A percentile compares a stretch with the other conserved stretches of the same genome.
Evolutionary conservation across 2,329 filamentous ascomycete species (phyloP).

Genomic region (Cytospora leucostoma): DNA sequence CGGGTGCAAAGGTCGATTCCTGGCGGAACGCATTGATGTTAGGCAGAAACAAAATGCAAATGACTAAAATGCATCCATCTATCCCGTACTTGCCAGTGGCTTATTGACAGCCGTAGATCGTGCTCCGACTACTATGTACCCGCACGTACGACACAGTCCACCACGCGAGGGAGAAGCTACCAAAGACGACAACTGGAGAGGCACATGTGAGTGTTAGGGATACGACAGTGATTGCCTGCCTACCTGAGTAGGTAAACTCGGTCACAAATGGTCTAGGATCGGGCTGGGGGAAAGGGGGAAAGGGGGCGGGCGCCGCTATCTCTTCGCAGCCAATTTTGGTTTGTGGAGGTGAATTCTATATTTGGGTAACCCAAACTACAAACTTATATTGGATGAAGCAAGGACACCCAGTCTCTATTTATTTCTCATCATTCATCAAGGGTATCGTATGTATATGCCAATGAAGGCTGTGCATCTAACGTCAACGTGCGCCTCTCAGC

Average conservation of each 20-base stretch:
- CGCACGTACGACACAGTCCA: neutral
- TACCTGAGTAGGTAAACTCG: neutral
- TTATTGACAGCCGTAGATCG: neutral
- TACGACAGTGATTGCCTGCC: neutral
- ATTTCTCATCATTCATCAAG: conserved; percentile 20
- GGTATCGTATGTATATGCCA: conserved; percentile 22
- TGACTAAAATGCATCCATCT: conserved; percentile 12
- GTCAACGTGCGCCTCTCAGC: neutral
- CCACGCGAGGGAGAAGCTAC: neutral
- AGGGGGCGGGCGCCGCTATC: neutral
- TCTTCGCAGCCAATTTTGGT: neutral
- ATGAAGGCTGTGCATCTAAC: conserved; percentile 5
- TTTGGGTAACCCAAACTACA: neutral
- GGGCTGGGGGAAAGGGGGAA: too few species aligned
- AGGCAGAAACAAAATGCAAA: conserved; percentile 26
- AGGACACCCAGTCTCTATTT: neutral
- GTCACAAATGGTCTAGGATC: neutral
- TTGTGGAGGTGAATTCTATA: neutral
- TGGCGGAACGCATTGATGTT: conserved; percentile 12
- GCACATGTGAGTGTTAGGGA: neutral
- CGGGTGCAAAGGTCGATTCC: conserved; percentile 2
- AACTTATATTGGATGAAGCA: accelerated
- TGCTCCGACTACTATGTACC: neutral
- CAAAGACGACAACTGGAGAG: neutral
- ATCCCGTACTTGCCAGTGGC: neutral